Evolutionary conservation across 176 grass and related monocot species (phyloP), one percentile per base, ranked within the genome.

Genomic region (Eremochloa ophiuroides): DNA sequence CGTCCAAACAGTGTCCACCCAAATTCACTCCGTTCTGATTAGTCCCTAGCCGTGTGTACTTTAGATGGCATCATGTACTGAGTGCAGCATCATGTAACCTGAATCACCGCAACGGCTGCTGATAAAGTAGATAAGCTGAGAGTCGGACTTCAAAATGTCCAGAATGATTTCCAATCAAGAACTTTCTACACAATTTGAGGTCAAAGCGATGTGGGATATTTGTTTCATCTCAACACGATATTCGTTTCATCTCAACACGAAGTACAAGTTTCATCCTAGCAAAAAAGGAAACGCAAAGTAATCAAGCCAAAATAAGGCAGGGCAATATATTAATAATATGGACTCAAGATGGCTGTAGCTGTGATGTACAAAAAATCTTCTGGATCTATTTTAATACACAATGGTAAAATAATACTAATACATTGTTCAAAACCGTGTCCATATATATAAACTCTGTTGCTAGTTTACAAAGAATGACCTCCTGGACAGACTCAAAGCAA

Each of bases 381-480:
- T n/a, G n/a, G n/a, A n/a, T n/a, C 83, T 86, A 82, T 58, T 38
- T 27, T 73, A 79, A 79, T 74, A 59, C 86, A 79, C 81, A 68
- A 67, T 66, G 64, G 47, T 67, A 69, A 78, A 39, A 72, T 73
- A 60, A 82, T 18, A 53, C 22, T 80, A 38, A 8, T 73, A 78
- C 79, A 86, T n/a, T 78, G 29, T 73, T 75, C 79, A 82, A 42
- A 78, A 86, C 61, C 73, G 85, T 51, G 48, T 65, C 78, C 83
- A 87, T 87, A 75, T 91, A 91, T 87, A n/a, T n/a, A 79, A 87
- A 91, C 73, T n/a, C 53, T 82, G 67, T 68, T 61, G 70, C 83
- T 91, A 89, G 64, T 86, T 82, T 87, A 90, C 89, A 91, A 84
- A 89, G 88, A 85, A 62, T 77, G 25, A n/a, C 34, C 3, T 73